Percentiles rank a stretch among this genome's conserved stretches.
phyloP scores from a whole-genome alignment of 768 basidiomycete species.

The Naganishia antarctica region DNA sequence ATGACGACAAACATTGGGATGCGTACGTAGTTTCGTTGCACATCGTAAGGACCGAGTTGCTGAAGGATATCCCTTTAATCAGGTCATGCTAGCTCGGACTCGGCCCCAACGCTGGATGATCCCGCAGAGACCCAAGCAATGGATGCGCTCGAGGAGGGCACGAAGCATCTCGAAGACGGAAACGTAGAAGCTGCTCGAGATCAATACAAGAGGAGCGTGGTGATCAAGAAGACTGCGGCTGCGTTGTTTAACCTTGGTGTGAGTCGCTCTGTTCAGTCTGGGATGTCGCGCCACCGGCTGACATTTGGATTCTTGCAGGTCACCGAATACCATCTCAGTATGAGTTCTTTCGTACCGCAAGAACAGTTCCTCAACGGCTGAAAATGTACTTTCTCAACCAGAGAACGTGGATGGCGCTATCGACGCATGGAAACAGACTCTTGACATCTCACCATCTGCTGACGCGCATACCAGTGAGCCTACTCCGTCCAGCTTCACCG shows the following conservation, averaged over 20 bases:
- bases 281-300: too few species aligned
- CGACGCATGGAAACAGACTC: slow-evolving; percentile 42
- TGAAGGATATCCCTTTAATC: not conserved
- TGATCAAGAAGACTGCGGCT: slow-evolving; percentile 36
- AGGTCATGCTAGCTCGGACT: slow-evolving; percentile 22
- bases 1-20: not conserved
- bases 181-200: slow-evolving; percentile 39
- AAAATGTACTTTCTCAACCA: slow-evolving; percentile 12
- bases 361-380: too few species aligned
- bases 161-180: slow-evolving; percentile 39
- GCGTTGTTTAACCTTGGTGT: slow-evolving; percentile 48
- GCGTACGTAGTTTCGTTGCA: not conserved
- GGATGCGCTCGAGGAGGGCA: slow-evolving; percentile 39
- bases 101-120: slow-evolving; percentile 28
- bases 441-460: slow-evolving; percentile 36
- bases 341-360: too few species aligned
- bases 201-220: slow-evolving; percentile 38
- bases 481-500: not conserved
- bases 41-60: too few species aligned
- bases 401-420: slow-evolving; percentile 43
- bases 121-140: slow-evolving; percentile 35
- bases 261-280: slow-evolving; percentile 20
- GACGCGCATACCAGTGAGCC: slow-evolving; percentile 49
- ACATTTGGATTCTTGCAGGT: too few species aligned
- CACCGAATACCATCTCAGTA: slow-evolving; percentile 43